Evolutionary conservation across 768 basidiomycete genomes (phyloP).

Genomic region (Suillus decipiens): DNA sequence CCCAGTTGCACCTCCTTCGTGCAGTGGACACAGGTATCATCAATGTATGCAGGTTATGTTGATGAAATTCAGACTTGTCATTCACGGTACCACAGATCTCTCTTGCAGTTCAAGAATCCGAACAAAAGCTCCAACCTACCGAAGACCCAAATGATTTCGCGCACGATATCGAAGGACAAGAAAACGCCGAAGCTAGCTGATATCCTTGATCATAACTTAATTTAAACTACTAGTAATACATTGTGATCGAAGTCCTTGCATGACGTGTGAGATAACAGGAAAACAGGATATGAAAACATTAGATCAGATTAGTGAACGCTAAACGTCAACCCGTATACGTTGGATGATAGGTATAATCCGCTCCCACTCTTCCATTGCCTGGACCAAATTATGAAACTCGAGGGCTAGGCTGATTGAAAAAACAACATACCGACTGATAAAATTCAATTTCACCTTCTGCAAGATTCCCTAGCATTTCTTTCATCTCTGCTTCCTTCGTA

Average conservation of each 20-base stretch:
- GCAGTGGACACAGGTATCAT: constrained; percentile 85
- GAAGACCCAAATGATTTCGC: constrained; percentile 11
- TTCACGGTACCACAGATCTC: constrained; percentile 51
- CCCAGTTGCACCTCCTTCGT: constrained; percentile 74
- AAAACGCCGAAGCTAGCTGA: constrained; percentile 11
- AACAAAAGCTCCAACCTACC: constrained; percentile 52
- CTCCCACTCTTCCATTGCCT: constrained; percentile 99
- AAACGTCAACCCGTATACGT: constrained; percentile 91
- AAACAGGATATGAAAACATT: constrained; percentile 15
- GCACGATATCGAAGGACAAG: constrained; percentile 16
- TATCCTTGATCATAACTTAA: constrained; percentile 3
- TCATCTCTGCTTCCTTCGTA: constrained; percentile 95
- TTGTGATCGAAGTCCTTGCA: constrained; percentile 14
- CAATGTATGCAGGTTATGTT: constrained; percentile 45
- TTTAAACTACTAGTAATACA: constrained; percentile 15
- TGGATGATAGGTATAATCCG: constrained; percentile 91
- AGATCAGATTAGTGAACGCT: constrained; percentile 29
- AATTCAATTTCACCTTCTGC: constrained; percentile 96
- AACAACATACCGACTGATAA: constrained; percentile 73
- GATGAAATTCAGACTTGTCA: neutral
- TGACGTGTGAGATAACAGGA: constrained; percentile 15
- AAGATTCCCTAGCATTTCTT: constrained; percentile 85
- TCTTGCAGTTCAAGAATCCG: constrained; percentile 79
- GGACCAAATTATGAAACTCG: constrained; percentile 13
- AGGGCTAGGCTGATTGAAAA: constrained; percentile 7